Conservation (phyloP, 2,329 filamentous ascomycete species). For the Talaromyces verruculosus region DNA sequence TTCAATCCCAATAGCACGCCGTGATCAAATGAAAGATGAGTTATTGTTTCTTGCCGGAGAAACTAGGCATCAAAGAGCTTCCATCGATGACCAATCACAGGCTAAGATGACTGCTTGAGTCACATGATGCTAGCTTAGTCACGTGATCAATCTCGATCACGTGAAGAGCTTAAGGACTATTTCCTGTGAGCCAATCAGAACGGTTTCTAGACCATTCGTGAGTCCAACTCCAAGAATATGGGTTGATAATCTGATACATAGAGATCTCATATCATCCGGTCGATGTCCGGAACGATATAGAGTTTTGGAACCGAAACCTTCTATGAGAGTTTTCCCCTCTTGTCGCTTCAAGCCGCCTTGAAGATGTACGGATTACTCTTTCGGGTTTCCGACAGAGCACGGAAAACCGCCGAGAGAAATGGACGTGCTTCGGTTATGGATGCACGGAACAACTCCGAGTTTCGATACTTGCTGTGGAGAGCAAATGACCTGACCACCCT, state of each 20-base stretch:
- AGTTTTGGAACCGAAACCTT: background rate
- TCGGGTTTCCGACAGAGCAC: background rate
- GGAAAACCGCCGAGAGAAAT: background rate
- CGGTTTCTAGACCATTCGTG: too few relatives aligned
- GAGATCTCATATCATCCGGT: background rate
- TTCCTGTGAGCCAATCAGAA: background rate
- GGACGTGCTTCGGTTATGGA: background rate
- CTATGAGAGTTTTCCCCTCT: background rate
- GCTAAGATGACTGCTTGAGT: background rate
- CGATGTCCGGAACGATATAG: background rate
- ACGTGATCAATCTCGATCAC: background rate
- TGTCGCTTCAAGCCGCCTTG: background rate
- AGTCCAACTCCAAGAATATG: too few relatives aligned
- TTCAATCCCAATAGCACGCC: background rate
- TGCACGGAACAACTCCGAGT: constrained; percentile 1
- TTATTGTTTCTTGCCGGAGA: background rate
- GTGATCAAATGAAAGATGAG: too few relatives aligned
- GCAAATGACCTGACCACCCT: background rate
- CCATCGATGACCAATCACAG: background rate
- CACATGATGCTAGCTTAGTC: background rate
- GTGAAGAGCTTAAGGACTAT: background rate
- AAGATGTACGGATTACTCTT: background rate
- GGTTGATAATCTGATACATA: too few relatives aligned
- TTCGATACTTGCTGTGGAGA: background rate
- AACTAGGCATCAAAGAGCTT: background rate